Percentiles rank a stretch among this genome's conserved stretches.
phyloP scores from a whole-genome alignment of 495 filamentous ascomycete genomes.

The Bathelium albidoporum region DNA sequence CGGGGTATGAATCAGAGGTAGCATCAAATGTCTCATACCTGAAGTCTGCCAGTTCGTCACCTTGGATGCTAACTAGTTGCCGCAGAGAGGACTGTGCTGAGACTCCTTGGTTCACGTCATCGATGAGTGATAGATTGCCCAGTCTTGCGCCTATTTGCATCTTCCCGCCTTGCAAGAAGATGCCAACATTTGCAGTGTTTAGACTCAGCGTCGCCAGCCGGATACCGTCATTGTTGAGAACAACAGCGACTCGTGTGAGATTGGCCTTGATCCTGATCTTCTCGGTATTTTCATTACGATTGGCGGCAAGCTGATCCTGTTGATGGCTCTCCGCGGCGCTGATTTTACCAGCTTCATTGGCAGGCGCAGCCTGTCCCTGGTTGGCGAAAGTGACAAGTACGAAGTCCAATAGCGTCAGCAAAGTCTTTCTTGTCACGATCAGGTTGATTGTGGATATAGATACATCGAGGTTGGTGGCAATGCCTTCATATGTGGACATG shows the following conservation, averaged over 20 bases:
- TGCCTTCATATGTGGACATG: conserved; percentile 77
- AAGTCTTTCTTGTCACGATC: conserved; percentile 82
- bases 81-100: conserved; percentile 68
- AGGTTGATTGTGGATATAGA: conserved; percentile 91
- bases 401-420: conserved; percentile 92
- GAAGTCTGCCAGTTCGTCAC: conserved; percentile 94
- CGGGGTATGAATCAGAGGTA: conserved; percentile 63
- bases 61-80: conserved; percentile 84
- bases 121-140: conserved; percentile 76
- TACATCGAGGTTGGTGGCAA: conserved; percentile 86
- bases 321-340: conserved; percentile 17
- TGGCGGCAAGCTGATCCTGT: conserved; percentile 27
- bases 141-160: conserved; percentile 81
- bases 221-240: conserved; percentile 98
- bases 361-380: conserved; percentile 39
- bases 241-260: conserved; percentile 81
- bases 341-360: conserved; percentile 30
- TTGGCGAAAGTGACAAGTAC: conserved; percentile 88
- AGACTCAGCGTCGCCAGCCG: conserved; percentile 86
- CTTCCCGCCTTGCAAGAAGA: conserved; percentile 73
- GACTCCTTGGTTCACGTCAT: conserved; percentile 90
- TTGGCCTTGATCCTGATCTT: conserved; percentile 83
- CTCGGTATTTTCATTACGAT: conserved; percentile 28
- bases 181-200: conserved; percentile 78
- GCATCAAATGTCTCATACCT: conserved; percentile 91